A percentile compares a stretch with the other conserved stretches of the same genome.
These are phyloP conservation scores for Stachybotrys chlorohalonatus DNA, from an alignment of 2,329 filamentous ascomycete species.

Conservation along the genomic window DNA sequence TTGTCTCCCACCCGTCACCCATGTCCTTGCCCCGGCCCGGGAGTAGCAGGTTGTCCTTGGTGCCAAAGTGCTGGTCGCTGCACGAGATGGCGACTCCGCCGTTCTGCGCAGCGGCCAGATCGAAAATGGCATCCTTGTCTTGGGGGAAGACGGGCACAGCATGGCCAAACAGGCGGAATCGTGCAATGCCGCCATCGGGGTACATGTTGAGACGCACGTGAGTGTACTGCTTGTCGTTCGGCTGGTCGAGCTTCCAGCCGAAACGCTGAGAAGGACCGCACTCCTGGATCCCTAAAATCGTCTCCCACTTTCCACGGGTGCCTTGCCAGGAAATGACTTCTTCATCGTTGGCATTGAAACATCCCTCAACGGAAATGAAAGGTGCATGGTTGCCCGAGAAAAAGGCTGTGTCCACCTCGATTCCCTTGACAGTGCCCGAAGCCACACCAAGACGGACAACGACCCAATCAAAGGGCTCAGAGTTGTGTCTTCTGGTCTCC, in stretches of 20 bases:
- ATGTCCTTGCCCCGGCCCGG: slow-evolving; percentile 74
- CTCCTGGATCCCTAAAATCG: slow-evolving; percentile 58
- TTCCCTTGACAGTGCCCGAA: slow-evolving; percentile 61
- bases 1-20: slow-evolving; percentile 84
- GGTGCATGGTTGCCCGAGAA: slow-evolving; percentile 80
- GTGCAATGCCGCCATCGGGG: slow-evolving; percentile 73
- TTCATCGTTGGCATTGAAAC: slow-evolving; percentile 55
- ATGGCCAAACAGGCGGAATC: slow-evolving; percentile 69
- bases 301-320: slow-evolving; percentile 56
- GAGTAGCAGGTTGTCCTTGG: slow-evolving; percentile 70
- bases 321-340: slow-evolving; percentile 56
- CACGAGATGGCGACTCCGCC: slow-evolving; percentile 67
- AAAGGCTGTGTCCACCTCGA: slow-evolving; percentile 74
- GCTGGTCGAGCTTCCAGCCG: slow-evolving; percentile 56
- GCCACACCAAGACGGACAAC: slow-evolving; percentile 58
- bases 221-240: slow-evolving; percentile 60
- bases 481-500: slow-evolving; percentile 60
- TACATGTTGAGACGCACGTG: slow-evolving; percentile 80
- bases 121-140: slow-evolving; percentile 56
- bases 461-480: slow-evolving; percentile 57
- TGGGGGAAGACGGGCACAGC: slow-evolving; percentile 69
- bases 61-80: slow-evolving; percentile 79
- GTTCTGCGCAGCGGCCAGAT: slow-evolving; percentile 70
- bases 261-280: slow-evolving; percentile 68
- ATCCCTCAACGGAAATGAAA: slow-evolving; percentile 68